Base-by-base conservation (phyloP, 2,329 filamentous ascomycete genomes). In the Domatiomyces catenatus region DNA sequence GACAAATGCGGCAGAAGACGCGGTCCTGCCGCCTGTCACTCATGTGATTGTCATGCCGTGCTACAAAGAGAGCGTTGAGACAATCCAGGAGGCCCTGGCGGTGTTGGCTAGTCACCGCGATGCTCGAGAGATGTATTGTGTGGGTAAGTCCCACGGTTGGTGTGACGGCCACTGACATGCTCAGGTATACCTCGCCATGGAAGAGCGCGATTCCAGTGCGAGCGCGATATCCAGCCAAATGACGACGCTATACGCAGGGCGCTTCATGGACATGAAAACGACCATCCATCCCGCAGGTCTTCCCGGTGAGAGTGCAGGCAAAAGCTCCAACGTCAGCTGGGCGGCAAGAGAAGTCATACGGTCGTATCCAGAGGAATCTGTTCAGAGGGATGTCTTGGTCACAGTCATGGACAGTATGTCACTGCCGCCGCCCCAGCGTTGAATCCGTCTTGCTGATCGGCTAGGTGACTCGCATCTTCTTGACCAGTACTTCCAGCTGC, bases 281-380 rank as follows among this genome's bases (percentile, higher is more conserved):
- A 84, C 81, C 2, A 65, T 84, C 10, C 83, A 86, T 59, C 82
- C 83, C 1, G 66, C 71, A 19, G 77, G 78, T 50, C 76, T 86
- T 48, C 74, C 76, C 2, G 78, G 79, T 10, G 83, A 86, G 62
- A 76, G 81, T 47, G 79, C 81, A 49, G 83, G 83, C 52, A 86
- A 86, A 62, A 83, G 83, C 56, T 86, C 82, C 68, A 86, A 86
- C 63, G 73, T 83, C 53, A 76, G 77, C 48, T 86, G 81, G 79
- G 80, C 81, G 17, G 82, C 81, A 8, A 75, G 76, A 56, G 79
- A 80, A 63, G 70, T 82, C 48, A 81, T 78, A 62, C 73, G 75
- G 59, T 79, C 74, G 59, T 83, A 84, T 58, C 63, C 72, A 4
- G 67, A 75, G 6, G 55, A 61, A 51, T 62, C 62, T 6, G 59